Conservation (phyloP, 1,284 basidiomycete species). For the Phellopilus nigrolimitatus region DNA sequence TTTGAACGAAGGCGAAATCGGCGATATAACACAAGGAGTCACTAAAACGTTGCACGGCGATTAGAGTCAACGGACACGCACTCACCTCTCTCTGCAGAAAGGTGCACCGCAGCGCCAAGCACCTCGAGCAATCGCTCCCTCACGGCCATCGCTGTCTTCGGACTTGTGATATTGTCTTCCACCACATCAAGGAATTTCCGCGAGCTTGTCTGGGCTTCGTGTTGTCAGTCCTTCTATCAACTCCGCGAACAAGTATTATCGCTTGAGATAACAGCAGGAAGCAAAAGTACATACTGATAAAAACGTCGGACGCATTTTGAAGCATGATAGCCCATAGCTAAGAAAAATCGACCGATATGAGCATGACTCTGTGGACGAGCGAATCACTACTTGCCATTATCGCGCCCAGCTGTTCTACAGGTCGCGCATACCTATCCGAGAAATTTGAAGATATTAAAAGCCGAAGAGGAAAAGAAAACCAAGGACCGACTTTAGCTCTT, state of each 20-base stretch:
- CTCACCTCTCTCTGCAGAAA: constrained; percentile 44
- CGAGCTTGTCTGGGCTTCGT: constrained; percentile 51
- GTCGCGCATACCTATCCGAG: constrained; percentile 56
- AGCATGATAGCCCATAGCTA: constrained; percentile 85
- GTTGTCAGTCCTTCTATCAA: background rate
- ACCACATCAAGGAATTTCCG: constrained; percentile 73
- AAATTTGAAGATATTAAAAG: background rate
- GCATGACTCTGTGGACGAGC: background rate
- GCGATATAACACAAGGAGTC: background rate
- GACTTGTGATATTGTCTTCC: constrained; percentile 58
- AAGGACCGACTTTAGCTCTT: constrained; percentile 66
- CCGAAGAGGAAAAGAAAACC: background rate
- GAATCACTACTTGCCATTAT: constrained; percentile 46
- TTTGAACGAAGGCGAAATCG: no score
- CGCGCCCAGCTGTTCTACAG: constrained; percentile 64
- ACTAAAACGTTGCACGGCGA: background rate
- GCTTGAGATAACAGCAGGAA: background rate
- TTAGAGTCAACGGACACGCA: constrained; percentile 7
- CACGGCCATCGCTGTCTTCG: constrained; percentile 68
- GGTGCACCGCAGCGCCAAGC: constrained; percentile 66
- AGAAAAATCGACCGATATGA: background rate
- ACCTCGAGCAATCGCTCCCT: constrained; percentile 67
- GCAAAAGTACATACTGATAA: constrained; percentile 36
- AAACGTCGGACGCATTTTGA: constrained; percentile 60
- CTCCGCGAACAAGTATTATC: no score